Evolutionary conservation across 2,329 filamentous ascomycete species (phyloP).

Genomic region (Nakataea oryzae): DNA sequence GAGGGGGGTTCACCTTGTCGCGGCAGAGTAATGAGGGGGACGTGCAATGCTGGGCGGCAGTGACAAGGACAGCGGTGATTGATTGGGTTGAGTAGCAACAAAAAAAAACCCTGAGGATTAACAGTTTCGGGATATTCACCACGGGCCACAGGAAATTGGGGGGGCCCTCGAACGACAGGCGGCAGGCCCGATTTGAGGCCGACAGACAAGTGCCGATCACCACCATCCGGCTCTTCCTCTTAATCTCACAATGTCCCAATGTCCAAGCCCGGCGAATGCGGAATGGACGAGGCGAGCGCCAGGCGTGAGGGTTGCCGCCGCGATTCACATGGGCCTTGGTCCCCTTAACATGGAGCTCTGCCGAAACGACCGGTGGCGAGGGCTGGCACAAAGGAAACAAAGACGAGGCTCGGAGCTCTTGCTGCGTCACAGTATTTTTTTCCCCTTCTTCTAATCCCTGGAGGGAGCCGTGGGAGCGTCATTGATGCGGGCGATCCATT

Average conservation of each 20-base stretch:
- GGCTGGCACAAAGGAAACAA: too few species aligned
- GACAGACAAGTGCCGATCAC: background rate
- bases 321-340: too few species aligned
- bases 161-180: background rate
- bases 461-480: background rate
- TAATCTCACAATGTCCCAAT: background rate
- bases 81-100: background rate
- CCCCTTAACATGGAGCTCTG: background rate
- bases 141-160: background rate
- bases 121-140: background rate
- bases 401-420: too few species aligned
- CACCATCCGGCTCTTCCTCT: background rate
- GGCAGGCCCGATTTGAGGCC: background rate
- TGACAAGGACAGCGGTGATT: background rate
- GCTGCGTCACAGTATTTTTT: too few species aligned
- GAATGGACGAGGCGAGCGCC: too few species aligned
- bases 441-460: too few species aligned
- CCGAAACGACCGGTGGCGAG: background rate
- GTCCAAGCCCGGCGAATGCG: too few species aligned
- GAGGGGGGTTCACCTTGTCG: background rate
- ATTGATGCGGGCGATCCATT: constrained; percentile 3
- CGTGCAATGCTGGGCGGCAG: too few species aligned
- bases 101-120: background rate
- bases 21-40: too few species aligned
- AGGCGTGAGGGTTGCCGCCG: too few species aligned